These are phyloP conservation scores for Purpureocillium lavendulum DNA, from an alignment of 2,329 filamentous ascomycete genomes.

Conservation along the genomic window DNA sequence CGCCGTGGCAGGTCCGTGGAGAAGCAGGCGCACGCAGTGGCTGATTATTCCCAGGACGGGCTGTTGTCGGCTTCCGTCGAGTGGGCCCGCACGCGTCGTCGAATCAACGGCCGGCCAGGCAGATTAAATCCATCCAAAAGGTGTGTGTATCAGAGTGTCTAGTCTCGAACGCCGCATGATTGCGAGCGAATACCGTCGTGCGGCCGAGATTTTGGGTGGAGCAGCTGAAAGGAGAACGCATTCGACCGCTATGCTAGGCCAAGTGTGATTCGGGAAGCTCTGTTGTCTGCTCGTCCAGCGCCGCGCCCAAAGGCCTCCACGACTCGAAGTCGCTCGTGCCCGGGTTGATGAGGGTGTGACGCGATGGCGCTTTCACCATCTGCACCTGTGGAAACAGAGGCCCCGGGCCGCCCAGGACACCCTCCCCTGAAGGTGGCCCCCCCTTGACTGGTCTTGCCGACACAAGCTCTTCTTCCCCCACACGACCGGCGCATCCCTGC, in stretches of 20 bases:
- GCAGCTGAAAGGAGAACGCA: not conserved
- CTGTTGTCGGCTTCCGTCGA: too few relatives aligned
- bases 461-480: not conserved
- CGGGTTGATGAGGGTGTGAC: constrained; percentile 1
- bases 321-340: too few relatives aligned
- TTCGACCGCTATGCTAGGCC: too few relatives aligned
- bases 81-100: too few relatives aligned
- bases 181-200: not conserved
- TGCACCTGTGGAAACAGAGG: not conserved
- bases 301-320: too few relatives aligned
- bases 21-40: too few relatives aligned
- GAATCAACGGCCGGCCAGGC: not conserved
- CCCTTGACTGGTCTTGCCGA: constrained; percentile 1
- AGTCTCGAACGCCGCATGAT: not conserved
- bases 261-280: too few relatives aligned
- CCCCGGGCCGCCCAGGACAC: not conserved
- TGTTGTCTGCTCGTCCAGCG: too few relatives aligned
- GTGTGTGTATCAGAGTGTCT: not conserved
- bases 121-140: not conserved
- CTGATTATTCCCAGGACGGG: too few relatives aligned
- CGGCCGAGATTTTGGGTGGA: not conserved
- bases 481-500: not conserved
- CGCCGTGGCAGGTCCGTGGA: too few relatives aligned
- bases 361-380: not conserved
- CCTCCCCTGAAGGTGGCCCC: not conserved